Base-by-base conservation (phyloP, 192 early-diverging fungal genomes). In the Dissophora ornata region DNA sequence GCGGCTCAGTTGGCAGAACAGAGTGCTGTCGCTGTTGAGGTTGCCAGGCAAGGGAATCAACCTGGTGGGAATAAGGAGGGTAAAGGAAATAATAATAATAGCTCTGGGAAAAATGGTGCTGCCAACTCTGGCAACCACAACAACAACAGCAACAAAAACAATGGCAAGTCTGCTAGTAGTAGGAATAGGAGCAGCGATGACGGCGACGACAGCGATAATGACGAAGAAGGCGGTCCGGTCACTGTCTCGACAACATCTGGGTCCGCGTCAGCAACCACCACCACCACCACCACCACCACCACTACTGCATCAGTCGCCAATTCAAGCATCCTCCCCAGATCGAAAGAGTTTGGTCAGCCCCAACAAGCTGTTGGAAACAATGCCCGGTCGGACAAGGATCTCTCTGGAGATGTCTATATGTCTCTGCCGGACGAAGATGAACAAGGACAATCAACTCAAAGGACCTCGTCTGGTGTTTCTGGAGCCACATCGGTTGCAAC, bases 11-110 rank as follows among this genome's bases (percentile, higher is more conserved):
- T 77, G 18, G 58, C 65, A 1, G 63, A 77, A 49, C 57, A 62
- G 46, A 71, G 55, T 29, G 69, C 74, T 7, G 63, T 52, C 0
- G 75, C 70, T 0, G 46, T 81, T 7, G 79, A 81, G 46, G 78
- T 58, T 8, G 61, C 71, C 3, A 51, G 75, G 11, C 64, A 59
- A 16, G 85, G 63, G 13, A 62, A 69, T 46, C 62, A 62, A 54
- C 58, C 33, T 25, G 66, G 67, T 33, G 73, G 64, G 51, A 71
- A 55, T 3, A 69, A 54, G 44, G 70, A 52, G 1, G 68, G 36
- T 1, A 55, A 55, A 22, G 42, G 41, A 46, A 65, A 15, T 1
- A 56, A 30, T 0, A 46, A 26, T 40, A 46, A 9, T 13, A n/a
- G n/a, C n/a, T n/a, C n/a, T n/a, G n/a, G n/a, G n/a, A n/a, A n/a